Evolutionary conservation across 164 flowering plant species (phyloP).

Genomic region (Dillenia turbinata): DNA sequence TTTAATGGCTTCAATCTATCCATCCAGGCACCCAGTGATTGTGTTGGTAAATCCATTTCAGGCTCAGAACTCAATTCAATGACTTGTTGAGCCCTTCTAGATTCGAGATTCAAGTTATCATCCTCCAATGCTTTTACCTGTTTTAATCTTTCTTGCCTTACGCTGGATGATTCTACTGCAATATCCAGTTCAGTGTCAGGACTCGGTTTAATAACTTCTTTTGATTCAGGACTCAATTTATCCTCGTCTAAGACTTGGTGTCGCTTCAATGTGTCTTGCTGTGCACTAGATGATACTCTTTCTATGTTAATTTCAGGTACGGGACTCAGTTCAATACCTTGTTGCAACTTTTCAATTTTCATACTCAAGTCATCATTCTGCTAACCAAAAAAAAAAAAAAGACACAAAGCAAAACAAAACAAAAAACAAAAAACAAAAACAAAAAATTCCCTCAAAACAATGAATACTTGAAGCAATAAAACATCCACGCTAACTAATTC

Average conservation of each 20-base stretch:
- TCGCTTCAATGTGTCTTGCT: not conserved
- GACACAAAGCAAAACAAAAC: too few species aligned
- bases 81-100: not conserved
- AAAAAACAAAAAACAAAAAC: too few species aligned
- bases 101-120: not conserved
- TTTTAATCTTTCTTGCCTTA: too few species aligned
- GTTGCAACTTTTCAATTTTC: not conserved
- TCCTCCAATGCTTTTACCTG: too few species aligned
- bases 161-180: too few species aligned
- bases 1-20: too few species aligned
- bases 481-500: not conserved
- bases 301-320: not conserved
- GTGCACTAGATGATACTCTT: not conserved
- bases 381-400: not conserved
- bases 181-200: too few species aligned
- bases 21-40: not conserved
- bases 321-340: not conserved
- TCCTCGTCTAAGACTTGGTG: not conserved
- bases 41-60: not conserved
- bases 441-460: not conserved
- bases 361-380: slow-evolving; percentile 1
- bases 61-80: not conserved
- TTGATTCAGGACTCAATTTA: not conserved
- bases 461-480: not conserved
- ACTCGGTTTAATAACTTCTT: slow-evolving; percentile 1